These are phyloP conservation scores for Saturnispora zaruensis DNA, from an alignment of 805 yeast species.

Conservation along the genomic window DNA sequence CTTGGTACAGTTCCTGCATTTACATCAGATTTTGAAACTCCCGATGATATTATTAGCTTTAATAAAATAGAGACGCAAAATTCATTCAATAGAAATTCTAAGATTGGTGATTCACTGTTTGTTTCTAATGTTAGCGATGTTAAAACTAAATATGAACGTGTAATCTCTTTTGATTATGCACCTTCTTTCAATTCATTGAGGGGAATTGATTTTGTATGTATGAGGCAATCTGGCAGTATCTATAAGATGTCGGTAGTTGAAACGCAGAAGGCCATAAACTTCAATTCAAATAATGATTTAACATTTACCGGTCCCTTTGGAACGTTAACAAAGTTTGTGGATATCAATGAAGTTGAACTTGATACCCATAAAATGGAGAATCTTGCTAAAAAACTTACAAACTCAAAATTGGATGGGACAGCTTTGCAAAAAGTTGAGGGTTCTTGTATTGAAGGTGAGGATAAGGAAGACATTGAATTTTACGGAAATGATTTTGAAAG, in stretches of 20 bases:
- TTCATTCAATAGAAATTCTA: constrained; percentile 9
- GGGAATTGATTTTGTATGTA: constrained; percentile 65
- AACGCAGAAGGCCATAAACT: constrained; percentile 50
- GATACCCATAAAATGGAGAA: neutral
- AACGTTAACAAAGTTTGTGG: constrained; percentile 36
- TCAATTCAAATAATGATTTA: constrained; percentile 63
- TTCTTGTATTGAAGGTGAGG: neutral
- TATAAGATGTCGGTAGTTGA: constrained; percentile 71
- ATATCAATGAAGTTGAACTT: constrained; percentile 17
- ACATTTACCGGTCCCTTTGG: constrained; percentile 54
- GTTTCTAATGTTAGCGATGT: constrained; percentile 71
- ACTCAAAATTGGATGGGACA: neutral
- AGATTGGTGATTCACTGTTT: constrained; percentile 49
- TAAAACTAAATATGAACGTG: constrained; percentile 69
- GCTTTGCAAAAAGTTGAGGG: neutral
- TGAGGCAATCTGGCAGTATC: constrained; percentile 85
- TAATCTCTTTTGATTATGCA: constrained; percentile 79
- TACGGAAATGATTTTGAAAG: constrained; percentile 27
- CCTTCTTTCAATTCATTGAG: constrained; percentile 41
- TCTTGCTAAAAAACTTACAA: constrained; percentile 3
- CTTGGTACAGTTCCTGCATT: constrained; percentile 47
- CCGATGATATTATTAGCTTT: constrained; percentile 15
- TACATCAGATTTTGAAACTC: constrained; percentile 19
- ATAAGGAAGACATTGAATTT: constrained; percentile 13
- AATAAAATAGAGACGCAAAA: constrained; percentile 17